phyloP scores from a whole-genome alignment of 257 asterid genomes.

The Solanum virginianum region DNA sequence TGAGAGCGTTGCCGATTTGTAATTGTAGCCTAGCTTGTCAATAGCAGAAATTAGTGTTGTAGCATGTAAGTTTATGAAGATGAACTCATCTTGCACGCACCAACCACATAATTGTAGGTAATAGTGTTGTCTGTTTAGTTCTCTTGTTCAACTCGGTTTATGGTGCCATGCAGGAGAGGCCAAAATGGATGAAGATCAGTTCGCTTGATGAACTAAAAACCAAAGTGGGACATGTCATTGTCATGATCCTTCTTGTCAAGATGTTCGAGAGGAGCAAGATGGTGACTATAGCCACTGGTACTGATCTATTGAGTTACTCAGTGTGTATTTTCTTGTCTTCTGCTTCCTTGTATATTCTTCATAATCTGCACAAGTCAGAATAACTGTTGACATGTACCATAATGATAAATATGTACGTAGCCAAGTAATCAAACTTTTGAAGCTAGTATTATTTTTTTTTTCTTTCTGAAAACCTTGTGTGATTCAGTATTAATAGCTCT shows the following conservation, averaged over 20 bases:
- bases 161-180: slow-evolving; percentile 59
- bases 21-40: not conserved
- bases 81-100: not conserved
- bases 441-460: not conserved
- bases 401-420: not conserved
- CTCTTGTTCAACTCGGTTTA: not conserved
- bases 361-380: slow-evolving; percentile 65
- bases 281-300: slow-evolving; percentile 79
- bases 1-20: not conserved
- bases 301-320: slow-evolving; percentile 77
- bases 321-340: slow-evolving; percentile 81
- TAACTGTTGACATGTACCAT: not conserved
- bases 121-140: not conserved
- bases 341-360: slow-evolving; percentile 89
- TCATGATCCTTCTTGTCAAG: slow-evolving; percentile 93
- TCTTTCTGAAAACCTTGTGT: not conserved
- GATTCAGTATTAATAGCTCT: not conserved
- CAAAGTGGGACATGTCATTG: slow-evolving; percentile 91
- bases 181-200: slow-evolving; percentile 94
- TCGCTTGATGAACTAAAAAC: slow-evolving; percentile 88
- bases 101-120: not conserved
- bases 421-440: not conserved
- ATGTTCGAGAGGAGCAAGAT: slow-evolving; percentile 97
- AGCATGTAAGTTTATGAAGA: not conserved
- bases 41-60: not conserved